Base-by-base conservation (phyloP, 768 basidiomycete species). In the Trametes punicea region DNA sequence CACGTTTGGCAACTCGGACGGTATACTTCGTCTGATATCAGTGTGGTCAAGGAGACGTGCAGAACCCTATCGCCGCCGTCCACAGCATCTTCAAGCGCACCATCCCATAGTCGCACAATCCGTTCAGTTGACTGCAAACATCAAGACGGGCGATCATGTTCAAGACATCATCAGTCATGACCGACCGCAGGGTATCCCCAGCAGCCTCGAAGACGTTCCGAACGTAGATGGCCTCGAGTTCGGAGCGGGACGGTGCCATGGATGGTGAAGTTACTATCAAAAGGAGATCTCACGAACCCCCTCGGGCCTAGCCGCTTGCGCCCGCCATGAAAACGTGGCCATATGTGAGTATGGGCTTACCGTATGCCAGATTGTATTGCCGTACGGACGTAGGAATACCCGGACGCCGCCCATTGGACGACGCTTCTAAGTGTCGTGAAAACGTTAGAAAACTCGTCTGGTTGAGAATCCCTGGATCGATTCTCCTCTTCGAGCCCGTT, bases 1-100 rank as follows among this genome's bases (percentile, higher is more conserved):
- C 53, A 9, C 49, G 51, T 69, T 91, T 89, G 0, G 86, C 84
- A 2, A n/a, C n/a, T n/a, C n/a, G n/a, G n/a, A n/a, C n/a, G n/a
- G n/a, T n/a, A n/a, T n/a, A n/a, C n/a, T 64, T 61, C n/a, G 51
- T 46, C 6, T 30, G 42, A 21, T 18, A n/a, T 45, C 6, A 68
- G 51, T 40, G 64, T 63, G 53, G 75, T 65, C 0, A 74, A 74
- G 1, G 74, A 73, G 20, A 67, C 65, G 59, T 77, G 76, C 33
- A 62, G 60, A 48, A 81, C 69, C 1, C 69, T 78, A 30, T 76
- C 72, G 9, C 79, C 75, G 6, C 70, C 78, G 62, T 76, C 72
- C 56, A 78, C 74, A 6, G 73, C 76, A n/a, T 76, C 74, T 54
- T 80, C 77, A 62, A 79, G 81, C 0, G 74, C 75, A 31, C 53